Base-by-base conservation (phyloP, 805 yeast species). In the Pichia insulana region DNA sequence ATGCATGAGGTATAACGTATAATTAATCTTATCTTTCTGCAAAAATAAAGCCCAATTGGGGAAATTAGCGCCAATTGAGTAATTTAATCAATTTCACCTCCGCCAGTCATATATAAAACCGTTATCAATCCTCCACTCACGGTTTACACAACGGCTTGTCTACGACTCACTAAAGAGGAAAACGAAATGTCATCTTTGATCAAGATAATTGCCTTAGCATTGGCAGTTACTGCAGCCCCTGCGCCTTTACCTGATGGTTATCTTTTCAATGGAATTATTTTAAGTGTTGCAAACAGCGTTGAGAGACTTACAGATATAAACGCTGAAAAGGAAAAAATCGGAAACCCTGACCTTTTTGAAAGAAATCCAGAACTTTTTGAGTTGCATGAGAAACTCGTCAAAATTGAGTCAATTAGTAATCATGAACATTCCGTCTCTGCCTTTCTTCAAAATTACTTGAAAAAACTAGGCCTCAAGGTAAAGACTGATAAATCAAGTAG, bases 401-500 rank as follows among this genome's bases (percentile, higher is more conserved):
- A 57, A 18, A 54, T 61, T 27, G 53, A 61, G 18, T 67, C 72
- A 2, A 49, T 69, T 5, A 59, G 69, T 25, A 45, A 44, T n/a
- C 41, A 57, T 16, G 74, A 69, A 44, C 39, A 47, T 4, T 56
- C 46, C 0, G 77, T 68, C 1, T 68, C 71, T 2, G 43, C 53
- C 3, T 74, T 51, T 47, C 52, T 78, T 36, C 51, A 56, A 26
- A 44, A 48, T 3, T 74, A 69, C 47, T 62, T 78, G 30, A 51
- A 53, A 19, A 36, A 45, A 2, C 66, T 77, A 42, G 74, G 76
- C 0, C 82, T 78, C 3, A 79, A 79, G 50, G 64, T 67, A 35
- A 16, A 22, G 12, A 47, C 58, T 9, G 44, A 42, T 30, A 17
- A 33, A 18, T 37, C 39, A 13, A 39, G 34, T 19, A 43, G 42